A percentile compares a stretch with the other conserved stretches of the same genome.
phyloP scores from a whole-genome alignment of 108 stramenopile species.

The Cylindrotheca closterium region DNA sequence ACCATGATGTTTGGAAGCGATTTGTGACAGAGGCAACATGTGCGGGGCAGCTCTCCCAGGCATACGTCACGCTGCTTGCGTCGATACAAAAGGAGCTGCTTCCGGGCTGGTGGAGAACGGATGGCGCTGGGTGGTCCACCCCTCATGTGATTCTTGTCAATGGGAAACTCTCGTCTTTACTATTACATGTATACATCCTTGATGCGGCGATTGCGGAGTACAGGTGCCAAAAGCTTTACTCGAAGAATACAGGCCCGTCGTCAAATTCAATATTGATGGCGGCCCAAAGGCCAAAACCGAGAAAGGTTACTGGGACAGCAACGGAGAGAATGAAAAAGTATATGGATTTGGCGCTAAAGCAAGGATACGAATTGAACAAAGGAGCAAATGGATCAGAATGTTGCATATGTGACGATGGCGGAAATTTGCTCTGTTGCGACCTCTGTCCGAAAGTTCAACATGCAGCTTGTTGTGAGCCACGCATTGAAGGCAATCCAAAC shows the following conservation, averaged over 20 bases:
- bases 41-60: constrained; percentile 28
- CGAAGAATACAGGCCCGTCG: neutral
- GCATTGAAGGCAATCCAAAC: neutral
- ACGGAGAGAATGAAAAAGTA: constrained; percentile 14
- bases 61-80: constrained; percentile 18
- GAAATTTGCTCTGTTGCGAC: constrained; percentile 37
- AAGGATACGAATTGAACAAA: constrained; percentile 1
- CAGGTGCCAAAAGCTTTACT: neutral
- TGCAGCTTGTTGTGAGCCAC: constrained; percentile 21
- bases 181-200: constrained; percentile 30
- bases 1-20: constrained; percentile 20
- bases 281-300: neutral
- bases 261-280: neutral
- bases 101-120: constrained; percentile 37
- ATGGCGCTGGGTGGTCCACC: constrained; percentile 36
- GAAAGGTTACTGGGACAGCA: neutral
- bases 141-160: constrained; percentile 15
- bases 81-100: constrained; percentile 23
- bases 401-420: constrained; percentile 29
- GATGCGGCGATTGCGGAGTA: constrained; percentile 40
- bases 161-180: constrained; percentile 14
- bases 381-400: constrained; percentile 21
- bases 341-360: constrained; percentile 9
- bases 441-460: constrained; percentile 44
- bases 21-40: constrained; percentile 15